Conservation (phyloP, 179 eudicot genomes). For the Actinidia arguta region DNA sequence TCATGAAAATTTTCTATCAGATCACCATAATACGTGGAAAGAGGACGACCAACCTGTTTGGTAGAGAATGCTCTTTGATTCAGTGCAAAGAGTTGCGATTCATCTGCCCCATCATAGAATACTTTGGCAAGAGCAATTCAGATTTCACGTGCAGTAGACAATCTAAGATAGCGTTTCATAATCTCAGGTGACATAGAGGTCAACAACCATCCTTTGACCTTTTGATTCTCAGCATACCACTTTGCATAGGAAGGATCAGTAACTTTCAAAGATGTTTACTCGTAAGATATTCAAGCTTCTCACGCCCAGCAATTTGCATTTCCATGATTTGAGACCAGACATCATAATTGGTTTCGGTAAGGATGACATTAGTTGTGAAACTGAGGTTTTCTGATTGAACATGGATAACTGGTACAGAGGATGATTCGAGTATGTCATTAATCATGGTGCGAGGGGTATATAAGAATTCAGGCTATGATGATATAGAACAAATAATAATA, state of each 20-base stretch:
- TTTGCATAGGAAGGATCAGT: neutral
- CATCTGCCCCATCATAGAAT: constrained; percentile 3
- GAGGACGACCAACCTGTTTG: neutral
- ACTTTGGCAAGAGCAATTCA: constrained; percentile 7
- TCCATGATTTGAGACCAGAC: neutral
- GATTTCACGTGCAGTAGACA: neutral
- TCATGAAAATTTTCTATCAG: neutral
- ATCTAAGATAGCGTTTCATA: neutral
- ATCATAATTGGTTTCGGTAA: neutral
- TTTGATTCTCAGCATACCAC: constrained; percentile 11
- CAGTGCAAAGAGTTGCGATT: neutral
- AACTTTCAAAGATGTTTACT: neutral
- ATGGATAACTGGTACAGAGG: neutral
- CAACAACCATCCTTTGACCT: neutral
- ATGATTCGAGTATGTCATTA: neutral
- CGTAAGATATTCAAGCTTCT: neutral
- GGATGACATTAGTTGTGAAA: neutral
- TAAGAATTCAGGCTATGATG: no score
- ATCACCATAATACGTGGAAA: neutral
- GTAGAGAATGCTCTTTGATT: neutral
- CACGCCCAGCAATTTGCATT: neutral
- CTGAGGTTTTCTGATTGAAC: neutral
- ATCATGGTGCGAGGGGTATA: no score
- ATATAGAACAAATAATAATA: no score
- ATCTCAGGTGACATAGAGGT: neutral